Conservation (phyloP, 2,329 filamentous ascomycete species). For the Fusarium mexicanum region DNA sequence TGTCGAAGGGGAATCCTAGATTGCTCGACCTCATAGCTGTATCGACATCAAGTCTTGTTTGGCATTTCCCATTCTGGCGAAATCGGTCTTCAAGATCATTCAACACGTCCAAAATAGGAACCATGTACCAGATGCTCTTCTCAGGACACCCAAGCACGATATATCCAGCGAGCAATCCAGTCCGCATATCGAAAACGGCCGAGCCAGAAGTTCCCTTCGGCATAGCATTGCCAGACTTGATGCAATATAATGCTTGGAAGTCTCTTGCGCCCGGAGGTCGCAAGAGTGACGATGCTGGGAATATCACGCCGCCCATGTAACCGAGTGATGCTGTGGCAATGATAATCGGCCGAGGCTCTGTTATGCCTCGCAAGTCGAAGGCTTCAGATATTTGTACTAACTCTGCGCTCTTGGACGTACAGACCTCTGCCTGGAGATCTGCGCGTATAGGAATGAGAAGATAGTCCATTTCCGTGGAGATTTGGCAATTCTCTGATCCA, state of each 20-base stretch:
- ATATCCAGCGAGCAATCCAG: fast-evolving
- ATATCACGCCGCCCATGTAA: fast-evolving
- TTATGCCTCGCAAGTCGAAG: fast-evolving
- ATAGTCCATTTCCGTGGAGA: not conserved
- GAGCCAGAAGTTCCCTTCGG: fast-evolving
- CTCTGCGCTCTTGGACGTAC: not conserved
- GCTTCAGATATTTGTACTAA: not conserved
- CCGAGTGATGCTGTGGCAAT: not conserved
- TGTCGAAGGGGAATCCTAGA: too few relatives aligned
- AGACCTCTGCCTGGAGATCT: not conserved
- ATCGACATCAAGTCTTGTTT: fast-evolving
- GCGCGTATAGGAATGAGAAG: not conserved
- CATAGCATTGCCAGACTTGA: fast-evolving
- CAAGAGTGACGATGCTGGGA: fast-evolving
- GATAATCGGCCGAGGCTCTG: fast-evolving
- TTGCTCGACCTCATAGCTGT: not conserved
- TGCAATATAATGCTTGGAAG: not conserved
- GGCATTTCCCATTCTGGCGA: not conserved
- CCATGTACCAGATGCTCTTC: not conserved
- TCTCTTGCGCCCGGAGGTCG: not conserved
- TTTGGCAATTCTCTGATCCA: not conserved
- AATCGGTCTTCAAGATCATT: fast-evolving
- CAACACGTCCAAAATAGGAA: fast-evolving
- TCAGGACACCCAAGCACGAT: fast-evolving
- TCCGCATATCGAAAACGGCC: fast-evolving